Evolutionary conservation across 2,329 filamentous ascomycete species (phyloP).

Genomic region (Fusarium cicatricum): DNA sequence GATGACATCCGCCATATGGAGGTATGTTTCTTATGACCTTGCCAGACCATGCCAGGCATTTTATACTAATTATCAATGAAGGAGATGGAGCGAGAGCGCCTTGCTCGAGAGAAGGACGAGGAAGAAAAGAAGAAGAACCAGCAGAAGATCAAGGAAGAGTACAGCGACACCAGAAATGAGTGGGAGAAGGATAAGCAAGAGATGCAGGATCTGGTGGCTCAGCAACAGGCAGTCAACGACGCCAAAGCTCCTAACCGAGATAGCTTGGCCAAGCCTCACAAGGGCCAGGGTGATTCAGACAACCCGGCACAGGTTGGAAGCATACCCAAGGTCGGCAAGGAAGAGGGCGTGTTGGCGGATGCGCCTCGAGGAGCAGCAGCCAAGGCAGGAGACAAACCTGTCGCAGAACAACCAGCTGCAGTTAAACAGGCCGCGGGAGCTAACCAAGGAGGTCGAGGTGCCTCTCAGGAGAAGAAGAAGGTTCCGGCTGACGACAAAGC

Average conservation of each 20-base stretch:
- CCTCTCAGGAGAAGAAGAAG: conserved; percentile 18
- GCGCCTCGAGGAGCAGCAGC: conserved; percentile 7
- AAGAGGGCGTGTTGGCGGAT: conserved; percentile 9
- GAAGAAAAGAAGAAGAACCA: conserved; percentile 77
- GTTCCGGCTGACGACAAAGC: conserved; percentile 3
- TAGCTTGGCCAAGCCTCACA: conserved; percentile 21
- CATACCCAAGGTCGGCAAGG: conserved; percentile 13
- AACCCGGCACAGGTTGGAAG: conserved; percentile 11
- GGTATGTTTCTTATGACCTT: conserved; percentile 51
- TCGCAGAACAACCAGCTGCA: conserved; percentile 7
- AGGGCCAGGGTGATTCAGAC: conserved; percentile 20
- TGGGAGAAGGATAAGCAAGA: conserved; percentile 92
- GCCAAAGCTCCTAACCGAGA: conserved; percentile 28
- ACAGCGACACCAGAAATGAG: conserved; percentile 77
- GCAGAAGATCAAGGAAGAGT: conserved; percentile 76
- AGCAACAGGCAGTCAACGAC: conserved; percentile 29
- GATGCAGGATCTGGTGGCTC: conserved; percentile 69
- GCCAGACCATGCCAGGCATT: background rate
- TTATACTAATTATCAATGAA: conserved; percentile 47
- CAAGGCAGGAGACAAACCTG: conserved; percentile 17
- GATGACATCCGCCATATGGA: conserved; percentile 98
- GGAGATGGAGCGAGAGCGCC: conserved; percentile 92
- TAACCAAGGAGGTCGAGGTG: conserved; percentile 12
- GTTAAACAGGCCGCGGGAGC: background rate
- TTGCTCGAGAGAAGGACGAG: conserved; percentile 77